Percentiles rank a stretch among this genome's conserved stretches.
Evolutionary conservation across 148 eudicot genomes (phyloP).

Genomic region (Euryodendron excelsum): DNA sequence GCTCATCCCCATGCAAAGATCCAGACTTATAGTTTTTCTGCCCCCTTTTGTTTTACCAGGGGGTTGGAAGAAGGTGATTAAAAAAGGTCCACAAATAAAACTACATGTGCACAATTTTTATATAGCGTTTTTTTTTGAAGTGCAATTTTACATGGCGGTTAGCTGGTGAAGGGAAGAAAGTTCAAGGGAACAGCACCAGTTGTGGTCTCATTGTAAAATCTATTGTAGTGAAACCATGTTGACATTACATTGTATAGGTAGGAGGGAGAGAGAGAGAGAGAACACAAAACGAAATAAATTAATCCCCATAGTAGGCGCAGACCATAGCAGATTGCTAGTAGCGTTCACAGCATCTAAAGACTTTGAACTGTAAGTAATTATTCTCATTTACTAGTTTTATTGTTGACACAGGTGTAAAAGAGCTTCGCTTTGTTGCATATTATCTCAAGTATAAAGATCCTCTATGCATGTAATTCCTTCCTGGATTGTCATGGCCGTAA

Average conservation of each 20-base stretch:
- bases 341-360: background rate
- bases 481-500: too few species aligned
- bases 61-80: background rate
- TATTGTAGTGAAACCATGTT: background rate
- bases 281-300: background rate
- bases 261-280: background rate
- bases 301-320: background rate
- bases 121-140: background rate
- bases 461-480: too few species aligned
- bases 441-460: too few species aligned
- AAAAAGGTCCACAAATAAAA: too few species aligned
- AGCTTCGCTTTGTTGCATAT: too few species aligned
- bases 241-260: background rate
- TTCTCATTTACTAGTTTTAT: background rate
- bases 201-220: background rate
- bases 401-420: background rate
- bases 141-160: background rate
- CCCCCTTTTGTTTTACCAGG: background rate
- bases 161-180: background rate
- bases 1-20: slow-evolving; percentile 37
- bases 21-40: slow-evolving; percentile 13
- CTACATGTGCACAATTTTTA: too few species aligned
- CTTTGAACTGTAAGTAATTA: background rate
- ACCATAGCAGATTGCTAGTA: background rate
- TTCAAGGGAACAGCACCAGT: background rate